phyloP scores from a whole-genome alignment of 1,284 basidiomycete species.

The Leccinum griseonigrum region DNA sequence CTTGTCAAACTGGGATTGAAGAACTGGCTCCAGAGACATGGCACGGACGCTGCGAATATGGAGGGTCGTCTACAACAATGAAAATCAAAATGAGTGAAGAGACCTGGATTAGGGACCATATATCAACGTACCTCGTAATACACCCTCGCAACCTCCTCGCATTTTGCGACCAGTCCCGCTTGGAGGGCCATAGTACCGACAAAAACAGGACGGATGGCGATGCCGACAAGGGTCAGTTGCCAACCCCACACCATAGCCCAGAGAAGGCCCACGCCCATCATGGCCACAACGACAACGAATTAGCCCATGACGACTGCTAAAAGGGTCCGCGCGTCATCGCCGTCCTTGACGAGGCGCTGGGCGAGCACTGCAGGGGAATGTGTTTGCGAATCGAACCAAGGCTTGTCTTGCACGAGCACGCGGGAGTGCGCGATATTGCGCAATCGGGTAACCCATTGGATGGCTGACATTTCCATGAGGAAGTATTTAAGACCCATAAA shows the following conservation, averaged over 20 bases:
- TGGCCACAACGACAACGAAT: constrained; percentile 68
- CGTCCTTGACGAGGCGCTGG: too few species aligned
- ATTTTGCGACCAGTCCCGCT: constrained; percentile 63
- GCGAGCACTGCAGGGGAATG: too few species aligned
- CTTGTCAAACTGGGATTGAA: constrained; percentile 65
- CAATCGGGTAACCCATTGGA: constrained; percentile 74
- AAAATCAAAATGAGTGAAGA: constrained; percentile 8
- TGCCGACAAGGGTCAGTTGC: constrained; percentile 90
- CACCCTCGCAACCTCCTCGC: constrained; percentile 80
- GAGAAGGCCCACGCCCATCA: constrained; percentile 80
- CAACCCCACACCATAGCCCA: constrained; percentile 91
- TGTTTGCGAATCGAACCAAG: constrained; percentile 79
- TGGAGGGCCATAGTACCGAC: constrained; percentile 72
- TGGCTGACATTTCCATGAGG: constrained; percentile 71
- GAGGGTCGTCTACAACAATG: constrained; percentile 59
- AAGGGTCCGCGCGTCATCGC: constrained; percentile 67
- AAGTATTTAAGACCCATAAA: constrained; percentile 74
- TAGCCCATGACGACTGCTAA: constrained; percentile 77
- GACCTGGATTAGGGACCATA: not conserved
- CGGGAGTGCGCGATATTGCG: constrained; percentile 58
- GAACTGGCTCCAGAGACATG: constrained; percentile 85
- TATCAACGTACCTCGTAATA: constrained; percentile 75
- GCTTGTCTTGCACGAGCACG: constrained; percentile 81
- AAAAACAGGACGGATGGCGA: constrained; percentile 87
- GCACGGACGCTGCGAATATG: constrained; percentile 87